Percentiles rank a stretch among this genome's conserved stretches.
Conservation (phyloP, 192 early-diverging fungal species). For the Lobosporangium transversale region DNA sequence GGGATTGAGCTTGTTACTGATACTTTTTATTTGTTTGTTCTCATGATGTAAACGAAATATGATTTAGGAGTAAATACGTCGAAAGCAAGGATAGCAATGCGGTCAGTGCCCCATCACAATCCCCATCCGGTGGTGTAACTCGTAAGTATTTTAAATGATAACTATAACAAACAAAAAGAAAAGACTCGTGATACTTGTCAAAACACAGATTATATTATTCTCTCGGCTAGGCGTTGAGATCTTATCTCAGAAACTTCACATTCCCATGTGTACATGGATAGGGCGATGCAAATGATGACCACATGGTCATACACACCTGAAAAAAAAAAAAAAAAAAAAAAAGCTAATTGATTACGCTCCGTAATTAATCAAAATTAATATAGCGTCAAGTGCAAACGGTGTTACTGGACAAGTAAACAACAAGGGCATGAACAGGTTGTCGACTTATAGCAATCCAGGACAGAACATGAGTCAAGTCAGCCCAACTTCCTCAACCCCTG, state of each 20-base stretch:
- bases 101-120: conserved; percentile 30
- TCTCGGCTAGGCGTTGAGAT: no score
- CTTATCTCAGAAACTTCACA: no score
- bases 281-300: conserved; percentile 11
- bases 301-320: no score
- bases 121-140: conserved; percentile 37
- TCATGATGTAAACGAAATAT: conserved; percentile 15
- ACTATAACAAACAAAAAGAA: conserved; percentile 10
- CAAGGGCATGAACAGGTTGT: conserved; percentile 38
- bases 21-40: conserved; percentile 39
- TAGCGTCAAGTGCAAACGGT: conserved; percentile 6
- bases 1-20: background rate
- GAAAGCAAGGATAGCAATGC: conserved; percentile 23
- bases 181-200: conserved; percentile 10
- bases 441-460: conserved; percentile 32
- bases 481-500: conserved; percentile 39
- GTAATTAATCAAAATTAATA: background rate
- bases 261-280: no score
- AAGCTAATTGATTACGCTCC: background rate
- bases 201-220: no score
- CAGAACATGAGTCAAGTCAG: conserved; percentile 53
- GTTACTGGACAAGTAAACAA: background rate
- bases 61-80: conserved; percentile 56
- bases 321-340: background rate
- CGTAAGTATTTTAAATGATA: conserved; percentile 31